Conservation (phyloP, 306 rosid species). For the peach (Prunus persica) region DNA sequence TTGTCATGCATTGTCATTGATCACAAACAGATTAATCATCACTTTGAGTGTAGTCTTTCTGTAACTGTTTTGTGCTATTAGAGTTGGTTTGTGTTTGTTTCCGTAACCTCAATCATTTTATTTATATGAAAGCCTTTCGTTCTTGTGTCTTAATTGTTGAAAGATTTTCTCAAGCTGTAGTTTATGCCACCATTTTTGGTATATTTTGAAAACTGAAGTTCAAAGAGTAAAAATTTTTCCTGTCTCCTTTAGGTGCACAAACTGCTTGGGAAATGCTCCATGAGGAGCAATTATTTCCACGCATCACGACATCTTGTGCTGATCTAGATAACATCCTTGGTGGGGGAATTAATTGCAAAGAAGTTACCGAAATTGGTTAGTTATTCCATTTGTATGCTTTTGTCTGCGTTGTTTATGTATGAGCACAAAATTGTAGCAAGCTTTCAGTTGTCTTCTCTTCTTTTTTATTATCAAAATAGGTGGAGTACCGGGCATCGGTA, state of each 20-base stretch:
- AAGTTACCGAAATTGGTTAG: conserved; percentile 93
- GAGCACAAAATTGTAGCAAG: not conserved
- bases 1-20: not conserved
- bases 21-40: not conserved
- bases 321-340: conserved; percentile 84
- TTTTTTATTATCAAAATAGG: conserved; percentile 34
- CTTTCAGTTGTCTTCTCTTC: conserved; percentile 17
- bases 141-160: not conserved
- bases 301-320: conserved; percentile 68
- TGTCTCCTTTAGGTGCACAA: conserved; percentile 56
- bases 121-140: not conserved
- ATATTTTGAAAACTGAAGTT: not conserved
- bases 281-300: conserved; percentile 58
- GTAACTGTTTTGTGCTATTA: not conserved
- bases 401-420: not conserved
- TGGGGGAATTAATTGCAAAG: conserved; percentile 81
- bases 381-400: conserved; percentile 11
- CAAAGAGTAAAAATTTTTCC: not conserved
- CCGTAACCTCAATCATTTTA: not conserved
- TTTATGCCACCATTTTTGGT: not conserved
- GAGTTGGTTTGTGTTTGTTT: not conserved
- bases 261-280: conserved; percentile 91
- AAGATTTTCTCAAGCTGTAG: not conserved
- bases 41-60: not conserved
- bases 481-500: conserved; percentile 95